Conservation (phyloP, 2,329 filamentous ascomycete genomes). For the Fusarium pininemorale region DNA sequence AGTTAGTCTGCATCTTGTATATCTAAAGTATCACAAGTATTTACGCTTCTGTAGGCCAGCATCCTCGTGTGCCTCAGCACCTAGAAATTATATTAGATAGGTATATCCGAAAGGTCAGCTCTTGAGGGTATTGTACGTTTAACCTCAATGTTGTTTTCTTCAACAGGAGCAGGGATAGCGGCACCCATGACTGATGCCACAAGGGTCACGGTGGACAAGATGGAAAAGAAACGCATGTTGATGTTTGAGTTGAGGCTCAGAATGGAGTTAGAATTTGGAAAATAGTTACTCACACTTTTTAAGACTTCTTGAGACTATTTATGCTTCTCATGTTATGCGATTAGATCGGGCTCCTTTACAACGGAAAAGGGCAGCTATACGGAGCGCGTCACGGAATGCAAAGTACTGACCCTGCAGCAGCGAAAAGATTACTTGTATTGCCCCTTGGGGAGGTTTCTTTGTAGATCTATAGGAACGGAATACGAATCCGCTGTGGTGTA, state of each 20-base stretch:
- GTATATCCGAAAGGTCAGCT: rapidly evolving
- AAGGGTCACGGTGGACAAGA: background rate
- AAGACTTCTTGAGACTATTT: background rate
- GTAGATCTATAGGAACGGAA: background rate
- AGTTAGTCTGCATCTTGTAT: background rate
- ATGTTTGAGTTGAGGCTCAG: background rate
- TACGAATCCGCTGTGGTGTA: background rate
- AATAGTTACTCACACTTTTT: rapidly evolving
- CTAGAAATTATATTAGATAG: rapidly evolving
- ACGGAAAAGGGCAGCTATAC: background rate
- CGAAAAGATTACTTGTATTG: rapidly evolving
- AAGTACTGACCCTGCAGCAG: rapidly evolving
- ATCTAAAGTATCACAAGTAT: rapidly evolving
- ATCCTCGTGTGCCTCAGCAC: background rate
- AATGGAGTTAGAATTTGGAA: too few relatives aligned
- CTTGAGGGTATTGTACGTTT: background rate
- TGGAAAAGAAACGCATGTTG: background rate
- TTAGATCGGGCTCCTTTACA: background rate
- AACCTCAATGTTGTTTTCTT: background rate
- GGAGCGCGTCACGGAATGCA: rapidly evolving
- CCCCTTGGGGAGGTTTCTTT: too few relatives aligned
- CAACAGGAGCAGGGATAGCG: background rate
- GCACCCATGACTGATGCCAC: background rate
- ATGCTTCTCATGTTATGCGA: background rate
- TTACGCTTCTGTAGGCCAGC: background rate